Base-by-base conservation (phyloP, 768 basidiomycete species). In the Glaciozyma antarctica region DNA sequence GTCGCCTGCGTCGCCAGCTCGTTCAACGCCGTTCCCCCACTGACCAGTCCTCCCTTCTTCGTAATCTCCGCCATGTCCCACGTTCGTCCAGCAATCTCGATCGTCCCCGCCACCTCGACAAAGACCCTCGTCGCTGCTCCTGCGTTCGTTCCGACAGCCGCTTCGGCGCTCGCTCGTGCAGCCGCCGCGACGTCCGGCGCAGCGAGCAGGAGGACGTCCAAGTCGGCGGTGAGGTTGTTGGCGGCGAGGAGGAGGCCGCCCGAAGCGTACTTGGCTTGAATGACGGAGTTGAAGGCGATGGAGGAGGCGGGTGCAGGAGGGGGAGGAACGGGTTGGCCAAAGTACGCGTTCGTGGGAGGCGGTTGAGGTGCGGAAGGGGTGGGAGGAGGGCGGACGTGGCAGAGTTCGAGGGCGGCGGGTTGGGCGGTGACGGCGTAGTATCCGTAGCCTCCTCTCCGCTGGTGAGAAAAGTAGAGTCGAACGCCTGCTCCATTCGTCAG, bases 1-100 rank as follows among this genome's bases (percentile, higher is more conserved):
- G 83, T 83, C 72, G 88, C 86, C 75, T 93, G 89, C 24, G 83
- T 82, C 0, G 86, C 87, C 48, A 94, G 79, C 77, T 94, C 90
- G 73, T 92, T 91, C 44, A 72, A 54, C 21, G 57, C 49, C 24
- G 66, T 61, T 10, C 62, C 62, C 1, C 82, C 77, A 2, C 81
- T 78, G 17, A 86, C 84, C 17, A n/a, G 5, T 2, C 44, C 17
- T 24, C 21, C 34, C 9, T 49, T 13, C n/a, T 56, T 28, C 34
- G 65, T 70, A 5, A 86, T 85, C 71, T 77, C 76, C 16, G 66
- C 72, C 79, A 90, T 85, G 30, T 85, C 87, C 88, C 89, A 91
- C 10, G 88, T 88, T 68, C 85, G 79, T 2, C 91, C 91, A 19
- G 86, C 85, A 62, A 93, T 85, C 16, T 85, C 79, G n/a, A 92